Conservation (phyloP, 371 early-diverging fungal genomes). For the Mucor velutinosus region DNA sequence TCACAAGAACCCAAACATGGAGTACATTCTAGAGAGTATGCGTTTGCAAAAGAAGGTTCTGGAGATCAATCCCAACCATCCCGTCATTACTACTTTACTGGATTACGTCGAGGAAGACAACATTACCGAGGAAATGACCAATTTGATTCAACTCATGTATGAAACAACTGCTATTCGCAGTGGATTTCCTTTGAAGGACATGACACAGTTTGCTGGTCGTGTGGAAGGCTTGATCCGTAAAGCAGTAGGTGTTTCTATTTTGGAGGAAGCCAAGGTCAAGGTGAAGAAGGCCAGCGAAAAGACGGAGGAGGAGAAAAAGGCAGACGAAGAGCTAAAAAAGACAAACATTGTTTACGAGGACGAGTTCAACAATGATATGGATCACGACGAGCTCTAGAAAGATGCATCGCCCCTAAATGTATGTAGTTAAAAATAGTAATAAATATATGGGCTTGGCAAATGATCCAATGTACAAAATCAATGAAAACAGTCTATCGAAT, state of each 20-base stretch:
- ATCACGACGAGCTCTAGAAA: conserved; percentile 30
- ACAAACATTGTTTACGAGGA: conserved; percentile 25
- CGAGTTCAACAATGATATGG: conserved; percentile 19
- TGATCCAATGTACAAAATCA: not conserved
- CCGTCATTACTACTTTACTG: conserved; percentile 61
- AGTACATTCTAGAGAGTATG: conserved; percentile 58
- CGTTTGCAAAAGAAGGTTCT: conserved; percentile 75
- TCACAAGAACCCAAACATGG: conserved; percentile 52
- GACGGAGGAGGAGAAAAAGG: conserved; percentile 37
- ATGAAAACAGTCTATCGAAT: too few species aligned
- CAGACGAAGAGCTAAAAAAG: conserved; percentile 36
- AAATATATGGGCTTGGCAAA: not conserved
- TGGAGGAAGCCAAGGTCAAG: conserved; percentile 54
- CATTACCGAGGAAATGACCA: conserved; percentile 52
- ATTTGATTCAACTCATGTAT: conserved; percentile 69
- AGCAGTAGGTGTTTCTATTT: conserved; percentile 60
- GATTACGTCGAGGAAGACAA: conserved; percentile 52
- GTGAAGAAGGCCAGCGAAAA: conserved; percentile 50
- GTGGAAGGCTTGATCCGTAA: conserved; percentile 74
- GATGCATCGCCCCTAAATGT: too few species aligned
- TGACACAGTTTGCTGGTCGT: conserved; percentile 63
- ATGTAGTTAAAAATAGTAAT: not conserved
- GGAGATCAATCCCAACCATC: conserved; percentile 86
- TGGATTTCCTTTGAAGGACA: conserved; percentile 71
- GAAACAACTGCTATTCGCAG: conserved; percentile 79